phyloP scores from a whole-genome alignment of 768 basidiomycete species.

The Hebeloma cylindrosporum region DNA sequence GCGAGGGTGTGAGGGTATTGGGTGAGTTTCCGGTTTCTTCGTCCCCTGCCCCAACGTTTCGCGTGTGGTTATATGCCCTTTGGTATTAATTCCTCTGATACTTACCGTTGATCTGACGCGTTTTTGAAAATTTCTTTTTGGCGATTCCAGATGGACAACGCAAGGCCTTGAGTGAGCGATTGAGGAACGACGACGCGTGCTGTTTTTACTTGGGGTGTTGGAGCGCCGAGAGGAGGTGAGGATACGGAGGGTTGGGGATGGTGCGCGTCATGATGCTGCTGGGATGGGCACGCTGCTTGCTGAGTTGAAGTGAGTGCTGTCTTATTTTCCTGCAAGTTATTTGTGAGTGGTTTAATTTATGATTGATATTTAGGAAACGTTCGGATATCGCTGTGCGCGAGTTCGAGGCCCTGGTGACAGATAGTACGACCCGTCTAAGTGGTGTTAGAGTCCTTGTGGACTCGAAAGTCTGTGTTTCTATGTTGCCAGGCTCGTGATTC shows the following conservation, averaged over 20 bases:
- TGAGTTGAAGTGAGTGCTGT: slow-evolving; percentile 13
- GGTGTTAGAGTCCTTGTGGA: no score
- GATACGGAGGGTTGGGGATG: slow-evolving; percentile 22
- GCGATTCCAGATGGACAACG: slow-evolving; percentile 12
- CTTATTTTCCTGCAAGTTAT: neutral
- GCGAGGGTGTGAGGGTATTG: neutral
- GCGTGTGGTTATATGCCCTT: no score
- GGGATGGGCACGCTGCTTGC: slow-evolving; percentile 18
- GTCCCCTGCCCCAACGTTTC: no score
- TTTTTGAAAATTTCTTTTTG: neutral
- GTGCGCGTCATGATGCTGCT: slow-evolving; percentile 4
- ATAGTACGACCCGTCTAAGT: neutral
- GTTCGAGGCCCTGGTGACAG: neutral
- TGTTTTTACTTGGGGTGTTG: slow-evolving; percentile 23
- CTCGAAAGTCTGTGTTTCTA: no score
- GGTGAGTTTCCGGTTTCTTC: no score
- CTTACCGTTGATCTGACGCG: neutral
- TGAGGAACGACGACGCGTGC: slow-evolving; percentile 16
- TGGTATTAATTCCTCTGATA: neutral
- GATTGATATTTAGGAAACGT: slow-evolving; percentile 4
- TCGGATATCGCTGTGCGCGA: neutral
- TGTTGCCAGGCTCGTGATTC: no score
- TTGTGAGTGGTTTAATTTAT: neutral
- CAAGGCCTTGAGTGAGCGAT: slow-evolving; percentile 6
- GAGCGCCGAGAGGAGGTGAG: slow-evolving; percentile 27